Base-by-base conservation (phyloP, 1,284 basidiomycete genomes). In the Cutaneotrichosporon mucoides region DNA sequence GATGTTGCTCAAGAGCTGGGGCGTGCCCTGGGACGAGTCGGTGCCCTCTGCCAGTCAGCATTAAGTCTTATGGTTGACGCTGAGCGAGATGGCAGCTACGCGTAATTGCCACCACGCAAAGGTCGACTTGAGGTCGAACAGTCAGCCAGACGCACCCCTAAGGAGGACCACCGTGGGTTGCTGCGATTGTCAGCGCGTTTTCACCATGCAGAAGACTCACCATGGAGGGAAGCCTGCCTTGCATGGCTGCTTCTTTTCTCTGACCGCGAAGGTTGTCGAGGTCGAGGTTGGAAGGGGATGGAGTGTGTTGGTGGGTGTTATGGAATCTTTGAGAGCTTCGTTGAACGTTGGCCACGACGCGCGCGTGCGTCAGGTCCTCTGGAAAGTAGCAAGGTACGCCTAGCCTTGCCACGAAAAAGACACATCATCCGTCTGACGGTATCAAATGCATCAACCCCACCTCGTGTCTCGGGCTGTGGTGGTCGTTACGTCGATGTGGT, bases 101-200 rank as follows among this genome's bases (percentile, higher is more conserved):
- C 41, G 49, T 24, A 24, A 24, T 24, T 24, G 24, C 24, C 24
- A 24, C 24, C 24, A 24, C 24, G 24, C 24, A 24, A 24, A 24
- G 24, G 24, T 24, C 35, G 43, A 52, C 24, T 24, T 24, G 24
- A 24, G 24, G 24, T 24, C 24, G 24, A 24, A 40, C 38, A 40
- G 38, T 34, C 43, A n/a, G 41, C 12, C 34, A 8, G n/a, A 68
- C 73, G 61, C 56, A 76, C 76, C 76, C 73, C 88, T 84, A 45
- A 95, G 85, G 79, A 95, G 88, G 76, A 95, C 88, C 56, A 94
- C 90, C 47, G 92, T 94, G 6, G 92, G 92, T 92, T 94, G 92
- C 92, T 94, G 57, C 5, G 34, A 24, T 8, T 5, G 54, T 73
- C 66, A 70, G 24, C 24, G 24, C 24, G 24, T 24, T 24, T 24